phyloP scores from a whole-genome alignment of 2,329 filamentous ascomycete genomes.

The Fusarium pseudograminearum region DNA sequence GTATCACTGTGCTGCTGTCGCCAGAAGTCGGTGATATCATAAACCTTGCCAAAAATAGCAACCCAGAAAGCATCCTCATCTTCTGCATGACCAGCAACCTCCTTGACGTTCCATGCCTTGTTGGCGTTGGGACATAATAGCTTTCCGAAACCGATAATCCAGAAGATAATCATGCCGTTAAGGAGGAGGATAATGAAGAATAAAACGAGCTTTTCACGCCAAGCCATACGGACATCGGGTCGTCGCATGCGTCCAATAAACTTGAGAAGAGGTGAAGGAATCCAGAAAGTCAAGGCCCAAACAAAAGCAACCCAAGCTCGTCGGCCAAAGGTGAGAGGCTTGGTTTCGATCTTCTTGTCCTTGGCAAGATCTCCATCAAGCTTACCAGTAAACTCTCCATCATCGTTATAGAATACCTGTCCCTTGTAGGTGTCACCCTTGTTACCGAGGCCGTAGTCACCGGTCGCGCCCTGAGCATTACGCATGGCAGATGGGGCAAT shows the following conservation, averaged over 20 bases:
- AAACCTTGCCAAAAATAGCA: constrained; percentile 87
- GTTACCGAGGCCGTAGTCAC: constrained; percentile 88
- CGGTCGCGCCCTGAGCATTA: constrained; percentile 65
- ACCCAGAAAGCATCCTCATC: constrained; percentile 86
- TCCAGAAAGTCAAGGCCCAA: constrained; percentile 93
- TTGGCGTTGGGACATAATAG: constrained; percentile 91
- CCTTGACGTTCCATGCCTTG: constrained; percentile 82
- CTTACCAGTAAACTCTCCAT: constrained; percentile 74
- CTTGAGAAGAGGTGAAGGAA: constrained; percentile 86
- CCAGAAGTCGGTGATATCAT: constrained; percentile 93
- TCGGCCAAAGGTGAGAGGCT: constrained; percentile 71
- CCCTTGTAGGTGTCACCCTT: constrained; percentile 86
- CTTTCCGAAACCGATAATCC: constrained; percentile 87
- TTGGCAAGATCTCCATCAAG: constrained; percentile 83
- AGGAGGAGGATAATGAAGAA: constrained; percentile 83
- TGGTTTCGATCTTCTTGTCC: constrained; percentile 80
- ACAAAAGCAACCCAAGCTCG: constrained; percentile 84
- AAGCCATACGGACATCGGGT: constrained; percentile 95
- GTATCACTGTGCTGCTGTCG: constrained; percentile 84
- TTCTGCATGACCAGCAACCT: constrained; percentile 79
- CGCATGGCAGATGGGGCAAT: constrained; percentile 69
- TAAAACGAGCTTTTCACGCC: constrained; percentile 93
- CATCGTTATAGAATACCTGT: constrained; percentile 79
- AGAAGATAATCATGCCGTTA: constrained; percentile 88
- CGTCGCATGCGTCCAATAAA: constrained; percentile 94